Conservation (phyloP, 140 eudicot species). For the Stevia rebaudiana region DNA sequence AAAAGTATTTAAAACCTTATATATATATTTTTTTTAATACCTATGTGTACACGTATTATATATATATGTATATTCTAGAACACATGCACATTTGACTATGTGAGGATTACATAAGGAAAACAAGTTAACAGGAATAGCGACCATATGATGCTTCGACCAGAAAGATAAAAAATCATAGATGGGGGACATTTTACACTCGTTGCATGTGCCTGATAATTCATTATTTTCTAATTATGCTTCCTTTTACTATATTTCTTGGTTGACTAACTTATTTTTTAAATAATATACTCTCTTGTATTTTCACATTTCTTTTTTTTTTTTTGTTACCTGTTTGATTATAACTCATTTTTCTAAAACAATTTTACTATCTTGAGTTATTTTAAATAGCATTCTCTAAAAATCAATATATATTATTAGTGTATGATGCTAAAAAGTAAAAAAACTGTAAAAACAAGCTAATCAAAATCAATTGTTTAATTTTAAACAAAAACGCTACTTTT, state of each 20-base stretch:
- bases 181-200: constrained; percentile 25
- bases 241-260: constrained; percentile 7
- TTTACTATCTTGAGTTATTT: too few species aligned
- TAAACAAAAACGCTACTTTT: too few species aligned
- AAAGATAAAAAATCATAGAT: constrained; percentile 15
- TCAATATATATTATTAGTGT: too few species aligned
- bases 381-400: too few species aligned
- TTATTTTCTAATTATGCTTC: constrained; percentile 25
- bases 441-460: too few species aligned
- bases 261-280: neutral
- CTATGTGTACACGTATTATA: too few species aligned
- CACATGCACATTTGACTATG: constrained; percentile 36
- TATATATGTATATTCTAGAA: neutral
- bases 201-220: constrained; percentile 30
- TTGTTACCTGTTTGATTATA: too few species aligned
- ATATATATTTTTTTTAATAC: neutral
- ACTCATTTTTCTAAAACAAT: too few species aligned
- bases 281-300: neutral
- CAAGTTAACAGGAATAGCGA: neutral
- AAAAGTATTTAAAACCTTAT: neutral
- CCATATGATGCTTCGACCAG: constrained; percentile 21
- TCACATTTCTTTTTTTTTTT: too few species aligned
- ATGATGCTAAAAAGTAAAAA: too few species aligned
- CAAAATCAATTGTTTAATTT: too few species aligned
- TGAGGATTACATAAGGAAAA: constrained; percentile 1